Evolutionary conservation across 139 green algal genomes (phyloP).

Genomic region (Coccomyxa sp.): DNA sequence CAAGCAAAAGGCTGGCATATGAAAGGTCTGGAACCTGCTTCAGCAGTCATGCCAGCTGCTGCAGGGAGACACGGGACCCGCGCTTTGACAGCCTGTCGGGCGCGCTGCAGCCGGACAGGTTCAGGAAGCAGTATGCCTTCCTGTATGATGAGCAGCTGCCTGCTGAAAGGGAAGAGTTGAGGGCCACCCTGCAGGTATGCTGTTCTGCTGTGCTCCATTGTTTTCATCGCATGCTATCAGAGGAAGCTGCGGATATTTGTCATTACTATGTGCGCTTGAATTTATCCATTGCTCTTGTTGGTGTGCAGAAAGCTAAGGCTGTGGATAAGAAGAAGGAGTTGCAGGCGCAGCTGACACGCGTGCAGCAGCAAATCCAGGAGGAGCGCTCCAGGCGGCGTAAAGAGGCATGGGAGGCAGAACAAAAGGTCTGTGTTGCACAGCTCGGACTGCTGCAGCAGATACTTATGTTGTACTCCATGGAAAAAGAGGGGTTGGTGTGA

Average conservation of each 20-base stretch:
- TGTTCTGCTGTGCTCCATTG: neutral
- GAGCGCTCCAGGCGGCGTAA: conserved; percentile 37
- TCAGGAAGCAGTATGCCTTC: conserved; percentile 75
- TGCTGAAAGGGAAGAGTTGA: conserved; percentile 52
- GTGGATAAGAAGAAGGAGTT: conserved; percentile 16
- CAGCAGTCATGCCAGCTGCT: neutral
- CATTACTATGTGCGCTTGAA: neutral
- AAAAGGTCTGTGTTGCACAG: conserved; percentile 39
- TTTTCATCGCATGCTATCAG: neutral
- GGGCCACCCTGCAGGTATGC: conserved; percentile 51
- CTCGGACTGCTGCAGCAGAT: too few species aligned
- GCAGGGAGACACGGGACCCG: conserved; percentile 42
- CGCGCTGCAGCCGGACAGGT: conserved; percentile 36
- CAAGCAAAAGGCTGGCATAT: neutral
- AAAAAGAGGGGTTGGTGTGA: too few species aligned
- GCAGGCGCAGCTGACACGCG: conserved; percentile 28
- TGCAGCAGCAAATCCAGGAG: conserved; percentile 49
- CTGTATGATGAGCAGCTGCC: conserved; percentile 82
- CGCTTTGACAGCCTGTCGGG: conserved; percentile 66
- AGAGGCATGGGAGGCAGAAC: conserved; percentile 29
- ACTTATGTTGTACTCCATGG: too few species aligned
- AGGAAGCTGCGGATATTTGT: neutral
- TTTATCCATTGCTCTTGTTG: neutral
- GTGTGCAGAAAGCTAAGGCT: conserved; percentile 42
- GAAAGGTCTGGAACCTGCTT: neutral